phyloP scores from a whole-genome alignment of 164 flowering plant species.

The Annona cherimola region DNA sequence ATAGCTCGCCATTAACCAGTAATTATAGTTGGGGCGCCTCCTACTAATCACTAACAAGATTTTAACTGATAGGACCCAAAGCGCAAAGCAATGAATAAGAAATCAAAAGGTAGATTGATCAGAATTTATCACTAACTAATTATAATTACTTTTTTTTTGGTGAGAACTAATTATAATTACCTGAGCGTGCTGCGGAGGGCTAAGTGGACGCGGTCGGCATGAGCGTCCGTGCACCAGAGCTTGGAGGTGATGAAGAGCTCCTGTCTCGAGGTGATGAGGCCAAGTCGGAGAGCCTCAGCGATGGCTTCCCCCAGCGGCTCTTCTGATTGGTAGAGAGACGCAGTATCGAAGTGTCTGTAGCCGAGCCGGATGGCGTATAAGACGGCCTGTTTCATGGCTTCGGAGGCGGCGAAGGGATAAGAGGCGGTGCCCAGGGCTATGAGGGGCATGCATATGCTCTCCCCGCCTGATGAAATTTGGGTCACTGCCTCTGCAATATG shows the following conservation, averaged over 20 bases:
- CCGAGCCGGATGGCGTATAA: neutral
- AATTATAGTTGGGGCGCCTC: too few species aligned
- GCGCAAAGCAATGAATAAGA: too few species aligned
- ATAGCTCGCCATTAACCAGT: too few species aligned
- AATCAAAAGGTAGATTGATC: too few species aligned
- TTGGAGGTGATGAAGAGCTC: slow-evolving; percentile 2
- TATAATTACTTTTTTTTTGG: too few species aligned
- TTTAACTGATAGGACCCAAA: too few species aligned
- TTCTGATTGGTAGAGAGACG: neutral
- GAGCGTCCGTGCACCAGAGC: slow-evolving; percentile 2
- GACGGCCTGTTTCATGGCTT: slow-evolving; percentile 2
- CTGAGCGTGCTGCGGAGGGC: slow-evolving; percentile 26
- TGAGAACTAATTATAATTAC: slow-evolving; percentile 4
- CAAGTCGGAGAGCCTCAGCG: neutral
- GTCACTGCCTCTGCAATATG: too few species aligned
- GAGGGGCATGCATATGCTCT: neutral
- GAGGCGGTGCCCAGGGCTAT: neutral
- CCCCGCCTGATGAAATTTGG: too few species aligned
- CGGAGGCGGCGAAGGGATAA: neutral
- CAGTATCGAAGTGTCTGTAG: neutral
- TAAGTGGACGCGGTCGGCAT: slow-evolving; percentile 9
- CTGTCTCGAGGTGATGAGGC: neutral
- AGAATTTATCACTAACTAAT: too few species aligned
- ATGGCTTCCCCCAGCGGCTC: neutral
- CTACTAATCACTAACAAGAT: too few species aligned